Evolutionary conservation across 202 grass and related monocot species (phyloP).

Genomic region (Elaeis oleifera): DNA sequence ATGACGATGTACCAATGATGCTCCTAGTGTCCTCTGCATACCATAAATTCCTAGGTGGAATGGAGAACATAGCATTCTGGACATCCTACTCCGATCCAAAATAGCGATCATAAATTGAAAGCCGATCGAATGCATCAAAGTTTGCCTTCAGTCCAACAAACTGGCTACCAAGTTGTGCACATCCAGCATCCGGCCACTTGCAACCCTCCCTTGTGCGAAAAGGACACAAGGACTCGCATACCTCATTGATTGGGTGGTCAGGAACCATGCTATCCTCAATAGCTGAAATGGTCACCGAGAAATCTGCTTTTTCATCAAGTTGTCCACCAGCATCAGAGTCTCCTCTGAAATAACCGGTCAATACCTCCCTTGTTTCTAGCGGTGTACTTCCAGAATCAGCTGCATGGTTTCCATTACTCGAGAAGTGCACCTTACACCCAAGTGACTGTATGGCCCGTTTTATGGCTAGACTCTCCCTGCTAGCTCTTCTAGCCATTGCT

Average conservation of each 20-base stretch:
- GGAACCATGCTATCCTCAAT: conserved; percentile 54
- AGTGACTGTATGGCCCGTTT: conserved; percentile 75
- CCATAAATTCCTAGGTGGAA: no score
- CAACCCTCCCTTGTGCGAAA: conserved; percentile 71
- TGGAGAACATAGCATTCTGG: no score
- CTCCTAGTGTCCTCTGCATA: no score
- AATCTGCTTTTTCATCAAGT: conserved; percentile 38
- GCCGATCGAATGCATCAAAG: conserved; percentile 83
- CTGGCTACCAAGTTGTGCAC: conserved; percentile 84
- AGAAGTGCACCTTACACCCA: conserved; percentile 73
- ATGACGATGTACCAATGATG: no score
- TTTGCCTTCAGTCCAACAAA: conserved; percentile 91
- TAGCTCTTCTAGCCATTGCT: conserved; percentile 44
- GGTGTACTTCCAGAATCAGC: conserved; percentile 13
- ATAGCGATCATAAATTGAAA: conserved; percentile 76
- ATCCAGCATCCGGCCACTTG: conserved; percentile 79
- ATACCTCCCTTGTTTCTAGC: conserved; percentile 30
- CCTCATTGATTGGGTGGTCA: conserved; percentile 33
- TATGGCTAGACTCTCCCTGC: conserved; percentile 57
- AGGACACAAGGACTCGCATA: conserved; percentile 75
- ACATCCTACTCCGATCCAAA: conserved; percentile 58
- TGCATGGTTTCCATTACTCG: conserved; percentile 22
- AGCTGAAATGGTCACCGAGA: conserved; percentile 72
- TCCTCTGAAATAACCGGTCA: conserved; percentile 34
- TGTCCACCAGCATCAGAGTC: conserved; percentile 25